These are phyloP conservation scores for Conringia planisiliqua DNA, from an alignment of 345 rosid genomes.

Conservation along the genomic window DNA sequence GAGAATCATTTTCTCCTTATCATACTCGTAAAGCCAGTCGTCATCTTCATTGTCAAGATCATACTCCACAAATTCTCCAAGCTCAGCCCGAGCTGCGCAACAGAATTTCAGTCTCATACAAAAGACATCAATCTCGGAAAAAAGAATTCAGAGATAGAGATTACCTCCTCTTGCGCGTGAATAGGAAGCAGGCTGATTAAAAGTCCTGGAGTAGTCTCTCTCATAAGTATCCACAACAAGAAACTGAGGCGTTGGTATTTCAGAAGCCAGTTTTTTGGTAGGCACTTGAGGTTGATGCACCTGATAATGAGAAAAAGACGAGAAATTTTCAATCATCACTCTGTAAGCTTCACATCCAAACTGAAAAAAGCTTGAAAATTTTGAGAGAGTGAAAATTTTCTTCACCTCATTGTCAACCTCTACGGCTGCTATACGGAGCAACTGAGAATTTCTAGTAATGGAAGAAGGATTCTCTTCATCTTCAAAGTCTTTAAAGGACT, in stretches of 20 bases:
- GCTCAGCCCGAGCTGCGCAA: constrained; percentile 85
- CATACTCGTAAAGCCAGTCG: constrained; percentile 79
- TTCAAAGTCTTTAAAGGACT: constrained; percentile 84
- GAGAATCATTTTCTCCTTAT: constrained; percentile 49
- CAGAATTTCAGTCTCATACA: not conserved
- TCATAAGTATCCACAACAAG: constrained; percentile 87
- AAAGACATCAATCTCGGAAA: not conserved
- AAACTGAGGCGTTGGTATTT: constrained; percentile 91
- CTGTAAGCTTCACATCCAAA: not conserved
- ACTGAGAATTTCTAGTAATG: constrained; percentile 66
- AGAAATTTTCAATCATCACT: not conserved
- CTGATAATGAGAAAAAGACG: constrained; percentile 18
- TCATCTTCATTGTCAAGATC: constrained; percentile 98
- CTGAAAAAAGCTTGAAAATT: not conserved
- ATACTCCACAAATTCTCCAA: constrained; percentile 96
- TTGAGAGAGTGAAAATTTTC: not conserved
- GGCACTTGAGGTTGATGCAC: constrained; percentile 49
- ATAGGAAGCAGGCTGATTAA: constrained; percentile 78
- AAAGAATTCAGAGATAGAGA: not conserved
- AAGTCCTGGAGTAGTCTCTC: constrained; percentile 75
- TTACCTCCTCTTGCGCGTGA: constrained; percentile 94
- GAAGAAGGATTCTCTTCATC: constrained; percentile 81
- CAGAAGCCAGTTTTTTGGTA: constrained; percentile 67
- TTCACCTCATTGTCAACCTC: constrained; percentile 57
- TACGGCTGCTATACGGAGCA: constrained; percentile 47